Conservation (phyloP, 805 yeast genomes). For the Hanseniaspora taiwanica region DNA sequence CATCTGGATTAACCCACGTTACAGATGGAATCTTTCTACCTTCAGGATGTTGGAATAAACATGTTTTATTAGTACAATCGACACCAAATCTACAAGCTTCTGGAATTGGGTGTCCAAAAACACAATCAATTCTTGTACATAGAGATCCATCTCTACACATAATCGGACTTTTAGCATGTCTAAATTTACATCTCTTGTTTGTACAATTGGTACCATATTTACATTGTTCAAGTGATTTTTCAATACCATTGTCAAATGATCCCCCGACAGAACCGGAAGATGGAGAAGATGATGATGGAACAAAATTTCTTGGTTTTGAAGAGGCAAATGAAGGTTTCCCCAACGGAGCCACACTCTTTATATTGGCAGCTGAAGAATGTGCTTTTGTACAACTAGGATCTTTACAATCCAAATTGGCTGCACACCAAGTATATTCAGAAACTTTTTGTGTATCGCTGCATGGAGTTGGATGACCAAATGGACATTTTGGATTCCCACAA, state of each 20-base stretch:
- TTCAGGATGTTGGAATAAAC: conserved; percentile 70
- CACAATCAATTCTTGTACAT: conserved; percentile 72
- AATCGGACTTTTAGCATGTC: conserved; percentile 67
- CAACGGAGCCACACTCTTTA: conserved; percentile 24
- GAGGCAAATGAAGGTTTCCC: conserved; percentile 5
- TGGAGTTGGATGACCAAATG: conserved; percentile 87
- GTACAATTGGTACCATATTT: conserved; percentile 68
- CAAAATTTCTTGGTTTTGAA: neutral
- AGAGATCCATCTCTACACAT: conserved; percentile 72
- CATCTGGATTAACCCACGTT: conserved; percentile 1
- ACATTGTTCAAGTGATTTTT: conserved; percentile 65
- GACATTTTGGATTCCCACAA: conserved; percentile 70
- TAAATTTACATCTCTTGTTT: conserved; percentile 62
- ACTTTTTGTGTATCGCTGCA: conserved; percentile 65
- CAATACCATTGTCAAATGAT: conserved; percentile 19
- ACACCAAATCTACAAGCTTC: conserved; percentile 73
- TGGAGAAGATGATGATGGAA: too few relatives aligned
- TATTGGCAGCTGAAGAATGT: conserved; percentile 64
- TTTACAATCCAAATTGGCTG: conserved; percentile 49
- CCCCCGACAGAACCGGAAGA: too few relatives aligned
- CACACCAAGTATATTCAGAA: conserved; percentile 61
- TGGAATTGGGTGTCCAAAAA: conserved; percentile 66
- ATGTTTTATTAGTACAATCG: conserved; percentile 57
- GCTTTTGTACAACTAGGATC: conserved; percentile 56
- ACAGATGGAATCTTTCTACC: conserved; percentile 37